phyloP scores from a whole-genome alignment of 805 yeast genomes.

The Clavispora santaluciae region DNA sequence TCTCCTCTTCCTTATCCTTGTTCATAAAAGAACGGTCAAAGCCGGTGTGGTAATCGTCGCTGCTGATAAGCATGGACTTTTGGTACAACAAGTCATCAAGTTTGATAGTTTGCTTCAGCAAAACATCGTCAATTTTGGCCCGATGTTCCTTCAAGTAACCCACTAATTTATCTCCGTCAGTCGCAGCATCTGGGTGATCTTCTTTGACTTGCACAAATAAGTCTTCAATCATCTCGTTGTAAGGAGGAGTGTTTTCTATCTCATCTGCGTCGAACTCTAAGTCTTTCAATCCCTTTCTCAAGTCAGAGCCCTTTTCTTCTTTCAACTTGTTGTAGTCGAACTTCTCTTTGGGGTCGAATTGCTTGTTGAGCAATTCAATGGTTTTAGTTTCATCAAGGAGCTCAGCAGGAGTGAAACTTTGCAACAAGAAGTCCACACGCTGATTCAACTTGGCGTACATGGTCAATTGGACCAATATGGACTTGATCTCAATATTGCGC shows the following conservation, averaged over 20 bases:
- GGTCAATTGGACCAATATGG: constrained; percentile 68
- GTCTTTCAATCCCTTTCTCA: constrained; percentile 41
- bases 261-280: constrained; percentile 33
- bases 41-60: constrained; percentile 90
- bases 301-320: constrained; percentile 36
- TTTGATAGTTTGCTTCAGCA: constrained; percentile 60
- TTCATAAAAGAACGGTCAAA: constrained; percentile 82
- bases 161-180: constrained; percentile 30
- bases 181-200: constrained; percentile 49
- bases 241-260: constrained; percentile 50
- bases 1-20: constrained; percentile 37
- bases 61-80: constrained; percentile 68
- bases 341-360: constrained; percentile 57
- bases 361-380: constrained; percentile 39
- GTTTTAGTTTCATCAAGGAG: constrained; percentile 26
- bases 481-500: constrained; percentile 71
- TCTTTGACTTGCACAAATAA: constrained; percentile 70
- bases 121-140: constrained; percentile 61
- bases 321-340: constrained; percentile 42
- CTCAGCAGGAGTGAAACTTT: constrained; percentile 35
- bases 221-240: constrained; percentile 91
- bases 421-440: constrained; percentile 64
- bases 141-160: constrained; percentile 55
- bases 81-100: constrained; percentile 65
- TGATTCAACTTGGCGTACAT: constrained; percentile 74